Percentiles rank a stretch among this genome's conserved stretches.
Conservation (phyloP, 1,139 yeast species). For the Candida labiduridarum region DNA sequence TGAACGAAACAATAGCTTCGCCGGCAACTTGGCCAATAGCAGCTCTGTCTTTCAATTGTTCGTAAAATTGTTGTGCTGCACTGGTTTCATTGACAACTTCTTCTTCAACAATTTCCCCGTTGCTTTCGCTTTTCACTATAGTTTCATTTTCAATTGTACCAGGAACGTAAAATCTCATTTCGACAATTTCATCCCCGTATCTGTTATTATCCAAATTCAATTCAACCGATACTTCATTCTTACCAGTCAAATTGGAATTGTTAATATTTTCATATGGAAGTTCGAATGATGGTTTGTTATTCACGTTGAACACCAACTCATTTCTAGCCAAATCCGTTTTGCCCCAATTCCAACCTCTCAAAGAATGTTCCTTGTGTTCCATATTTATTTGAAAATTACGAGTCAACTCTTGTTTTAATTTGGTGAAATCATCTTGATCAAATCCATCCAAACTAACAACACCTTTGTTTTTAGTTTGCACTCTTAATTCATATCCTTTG, state of each 20-base stretch:
- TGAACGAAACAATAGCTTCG: constrained; percentile 93
- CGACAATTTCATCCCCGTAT: constrained; percentile 95
- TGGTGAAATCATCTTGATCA: constrained; percentile 76
- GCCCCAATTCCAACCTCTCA: constrained; percentile 99
- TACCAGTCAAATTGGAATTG: constrained; percentile 91
- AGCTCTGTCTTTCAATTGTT: constrained; percentile 91
- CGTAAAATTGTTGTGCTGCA: constrained; percentile 86
- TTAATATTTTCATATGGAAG: constrained; percentile 79
- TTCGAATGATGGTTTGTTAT: constrained; percentile 90
- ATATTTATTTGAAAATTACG: constrained; percentile 71
- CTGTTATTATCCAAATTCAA: constrained; percentile 60
- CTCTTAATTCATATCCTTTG: constrained; percentile 85
- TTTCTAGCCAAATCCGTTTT: constrained; percentile 88
- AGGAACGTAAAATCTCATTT: constrained; percentile 90
- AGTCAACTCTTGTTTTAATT: constrained; percentile 81
- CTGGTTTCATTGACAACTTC: constrained; percentile 60
- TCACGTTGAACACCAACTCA: constrained; percentile 83
- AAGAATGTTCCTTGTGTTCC: constrained; percentile 85
- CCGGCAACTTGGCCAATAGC: constrained; percentile 95
- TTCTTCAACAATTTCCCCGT: constrained; percentile 40
- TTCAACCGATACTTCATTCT: constrained; percentile 91
- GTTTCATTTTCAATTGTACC: constrained; percentile 63
- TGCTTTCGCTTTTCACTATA: constrained; percentile 36
- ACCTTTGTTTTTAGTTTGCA: constrained; percentile 87
- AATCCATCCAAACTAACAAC: constrained; percentile 91